Base-by-base conservation (phyloP, 306 rosid genomes). In the Quercus agrifolia region DNA sequence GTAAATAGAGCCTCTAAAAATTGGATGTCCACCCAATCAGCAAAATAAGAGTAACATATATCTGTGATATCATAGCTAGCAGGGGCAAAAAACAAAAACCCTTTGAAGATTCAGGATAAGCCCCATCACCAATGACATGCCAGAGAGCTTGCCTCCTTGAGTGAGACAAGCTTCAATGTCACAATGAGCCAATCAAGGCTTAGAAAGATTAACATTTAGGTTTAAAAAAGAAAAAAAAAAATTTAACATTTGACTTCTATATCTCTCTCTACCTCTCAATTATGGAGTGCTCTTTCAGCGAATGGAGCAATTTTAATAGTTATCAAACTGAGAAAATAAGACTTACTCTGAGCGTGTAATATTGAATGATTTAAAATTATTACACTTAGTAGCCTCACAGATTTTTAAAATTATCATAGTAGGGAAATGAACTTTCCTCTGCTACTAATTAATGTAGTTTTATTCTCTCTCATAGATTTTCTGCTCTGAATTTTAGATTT, bases 91-190 rank as follows among this genome's bases (percentile, higher is more conserved):
- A 62, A 77, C 23, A 49, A 56, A n/a, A 72, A 73, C 77, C 80
- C 88, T 77, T 74, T 31, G 68, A 74, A 79, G 88, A 81, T 86
- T 82, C 82, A 64, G 77, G 75, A 81, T 75, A 27, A 78, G 88
- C 80, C 78, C 79, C 61, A 74, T 69, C 58, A 73, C 82, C 75
- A 77, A 83, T 78, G 79, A 83, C 89, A 86, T 79, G 89, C 94
- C 90, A 90, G 88, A 76, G 59, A 31, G 80, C 23, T 71, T 90
- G 97, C 87, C 91, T 84, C 94, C 86, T 74, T 64, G 78, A 77
- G 81, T 76, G 83, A 90, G 94, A 87, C 91, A 87, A 10, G 79
- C 85, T 82, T 85, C 80, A 82, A 77, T 80, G 79, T 88, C 82
- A 74, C 71, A 64, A 35, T 35, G 70, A 76, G 58, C 85, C 77